Evolutionary conservation across 345 rosid species (phyloP).

Genomic region (Toxicodendron radicans): DNA sequence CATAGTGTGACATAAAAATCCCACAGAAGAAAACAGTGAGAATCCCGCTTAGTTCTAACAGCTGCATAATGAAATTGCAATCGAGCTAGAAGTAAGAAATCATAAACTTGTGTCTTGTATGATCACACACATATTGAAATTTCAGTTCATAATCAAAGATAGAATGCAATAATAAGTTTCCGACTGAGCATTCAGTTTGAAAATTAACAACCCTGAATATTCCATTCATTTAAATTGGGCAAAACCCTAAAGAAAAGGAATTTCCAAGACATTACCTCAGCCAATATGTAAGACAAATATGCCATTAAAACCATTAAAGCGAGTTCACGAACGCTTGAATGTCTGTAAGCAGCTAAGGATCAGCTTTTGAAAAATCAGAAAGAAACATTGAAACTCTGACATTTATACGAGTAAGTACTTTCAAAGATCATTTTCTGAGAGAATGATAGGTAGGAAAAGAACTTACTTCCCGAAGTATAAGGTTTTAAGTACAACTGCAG

Average conservation of each 20-base stretch:
- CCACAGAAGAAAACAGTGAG: conserved; percentile 94
- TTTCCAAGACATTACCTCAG: conserved; percentile 55
- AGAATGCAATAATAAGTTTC: not conserved
- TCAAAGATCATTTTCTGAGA: not conserved
- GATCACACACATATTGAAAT: no score
- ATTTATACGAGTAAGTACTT: not conserved
- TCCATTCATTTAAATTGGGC: not conserved
- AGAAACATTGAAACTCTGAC: not conserved
- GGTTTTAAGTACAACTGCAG: conserved; percentile 58
- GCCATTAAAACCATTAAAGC: conserved; percentile 83
- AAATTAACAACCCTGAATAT: not conserved
- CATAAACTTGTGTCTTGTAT: no score
- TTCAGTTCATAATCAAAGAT: no score
- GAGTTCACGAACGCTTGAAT: conserved; percentile 74
- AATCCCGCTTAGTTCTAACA: conserved; percentile 79
- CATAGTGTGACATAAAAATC: conserved; percentile 81
- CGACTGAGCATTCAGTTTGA: no score
- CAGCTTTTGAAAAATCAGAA: conserved; percentile 3
- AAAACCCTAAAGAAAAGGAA: not conserved
- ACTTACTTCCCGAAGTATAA: conserved; percentile 69
- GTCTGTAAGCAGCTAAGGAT: conserved; percentile 43
- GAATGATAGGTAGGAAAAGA: not conserved
- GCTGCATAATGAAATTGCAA: conserved; percentile 43
- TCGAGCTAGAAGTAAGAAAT: no score
- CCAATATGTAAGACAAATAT: conserved; percentile 78